phyloP scores from a whole-genome alignment of 371 early-diverging fungal species.

The Syncephalastrum monosporum region DNA sequence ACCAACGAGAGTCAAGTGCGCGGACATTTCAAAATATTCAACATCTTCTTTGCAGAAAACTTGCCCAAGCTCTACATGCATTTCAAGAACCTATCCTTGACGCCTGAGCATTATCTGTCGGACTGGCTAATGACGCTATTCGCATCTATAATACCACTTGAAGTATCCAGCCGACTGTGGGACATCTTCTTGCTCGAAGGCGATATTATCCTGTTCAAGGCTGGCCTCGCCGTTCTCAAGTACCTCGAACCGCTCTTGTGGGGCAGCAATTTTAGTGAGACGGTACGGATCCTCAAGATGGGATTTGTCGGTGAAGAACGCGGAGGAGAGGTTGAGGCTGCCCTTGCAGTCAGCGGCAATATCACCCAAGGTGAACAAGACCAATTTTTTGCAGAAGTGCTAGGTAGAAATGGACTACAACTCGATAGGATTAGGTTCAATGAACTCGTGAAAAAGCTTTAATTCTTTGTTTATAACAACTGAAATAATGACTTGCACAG shows the following conservation, averaged over 20 bases:
- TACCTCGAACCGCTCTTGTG: conserved; percentile 48
- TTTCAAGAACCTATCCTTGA: conserved; percentile 47
- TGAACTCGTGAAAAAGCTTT: conserved; percentile 20
- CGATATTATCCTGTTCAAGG: conserved; percentile 47
- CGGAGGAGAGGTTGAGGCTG: conserved; percentile 32
- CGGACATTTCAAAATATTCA: conserved; percentile 50
- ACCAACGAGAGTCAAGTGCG: conserved; percentile 39
- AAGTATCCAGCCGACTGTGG: conserved; percentile 47
- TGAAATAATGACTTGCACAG: too few species aligned
- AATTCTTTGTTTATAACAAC: too few species aligned
- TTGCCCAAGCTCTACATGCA: conserved; percentile 49
- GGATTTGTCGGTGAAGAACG: conserved; percentile 25
- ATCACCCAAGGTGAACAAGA: conserved; percentile 49
- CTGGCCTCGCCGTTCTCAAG: conserved; percentile 46
- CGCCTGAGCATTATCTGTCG: conserved; percentile 48
- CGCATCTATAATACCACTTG: conserved; percentile 46
- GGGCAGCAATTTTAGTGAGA: conserved; percentile 51
- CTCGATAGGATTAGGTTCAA: conserved; percentile 38
- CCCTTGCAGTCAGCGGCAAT: conserved; percentile 47
- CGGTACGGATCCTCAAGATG: conserved; percentile 36
- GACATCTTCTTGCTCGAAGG: conserved; percentile 50
- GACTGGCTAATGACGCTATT: conserved; percentile 57
- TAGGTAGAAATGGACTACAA: conserved; percentile 40
- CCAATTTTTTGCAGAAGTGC: conserved; percentile 46
- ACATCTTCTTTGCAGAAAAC: conserved; percentile 51